Conservation (phyloP, 495 filamentous ascomycete genomes). For the Staphylotrichum tortipilum region DNA sequence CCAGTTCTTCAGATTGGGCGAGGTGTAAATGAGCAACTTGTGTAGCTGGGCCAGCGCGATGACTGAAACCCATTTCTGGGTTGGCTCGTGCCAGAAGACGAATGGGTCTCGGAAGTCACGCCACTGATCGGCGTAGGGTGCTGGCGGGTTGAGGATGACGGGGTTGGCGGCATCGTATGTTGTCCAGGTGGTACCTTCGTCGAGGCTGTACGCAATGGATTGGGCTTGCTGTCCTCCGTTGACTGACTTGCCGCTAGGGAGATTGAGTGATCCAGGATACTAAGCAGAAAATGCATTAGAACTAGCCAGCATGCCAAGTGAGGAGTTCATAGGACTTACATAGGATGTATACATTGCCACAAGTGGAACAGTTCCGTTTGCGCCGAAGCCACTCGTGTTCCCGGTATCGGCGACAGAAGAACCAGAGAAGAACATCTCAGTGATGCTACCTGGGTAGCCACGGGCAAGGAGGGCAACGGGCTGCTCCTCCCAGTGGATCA, state of each 20-base stretch:
- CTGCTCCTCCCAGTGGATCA: not conserved
- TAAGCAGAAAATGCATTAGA: not conserved
- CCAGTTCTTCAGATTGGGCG: not conserved
- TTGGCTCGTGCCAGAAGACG: not conserved
- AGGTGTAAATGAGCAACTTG: conserved; percentile 1
- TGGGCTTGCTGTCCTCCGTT: not conserved
- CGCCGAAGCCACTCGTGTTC: not conserved
- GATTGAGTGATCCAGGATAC: not conserved
- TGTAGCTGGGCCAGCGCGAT: not conserved
- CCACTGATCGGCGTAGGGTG: not conserved
- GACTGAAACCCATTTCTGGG: not conserved
- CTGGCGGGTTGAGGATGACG: not conserved
- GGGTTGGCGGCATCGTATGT: conserved; percentile 1
- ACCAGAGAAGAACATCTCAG: not conserved
- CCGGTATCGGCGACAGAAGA: not conserved
- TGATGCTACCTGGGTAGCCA: not conserved
- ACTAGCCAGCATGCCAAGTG: not conserved
- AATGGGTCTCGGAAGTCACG: not conserved
- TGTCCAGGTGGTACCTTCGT: not conserved
- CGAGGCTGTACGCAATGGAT: not conserved
- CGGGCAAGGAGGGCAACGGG: not conserved
- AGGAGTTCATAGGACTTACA: not conserved
- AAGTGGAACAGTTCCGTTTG: not conserved
- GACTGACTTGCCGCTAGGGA: not conserved
- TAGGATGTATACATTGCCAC: conserved; percentile 1